Percentiles rank a stretch among this genome's conserved stretches.
Conservation (phyloP, 176 grass and related monocot species). For the Cenchrus fungigraminus region DNA sequence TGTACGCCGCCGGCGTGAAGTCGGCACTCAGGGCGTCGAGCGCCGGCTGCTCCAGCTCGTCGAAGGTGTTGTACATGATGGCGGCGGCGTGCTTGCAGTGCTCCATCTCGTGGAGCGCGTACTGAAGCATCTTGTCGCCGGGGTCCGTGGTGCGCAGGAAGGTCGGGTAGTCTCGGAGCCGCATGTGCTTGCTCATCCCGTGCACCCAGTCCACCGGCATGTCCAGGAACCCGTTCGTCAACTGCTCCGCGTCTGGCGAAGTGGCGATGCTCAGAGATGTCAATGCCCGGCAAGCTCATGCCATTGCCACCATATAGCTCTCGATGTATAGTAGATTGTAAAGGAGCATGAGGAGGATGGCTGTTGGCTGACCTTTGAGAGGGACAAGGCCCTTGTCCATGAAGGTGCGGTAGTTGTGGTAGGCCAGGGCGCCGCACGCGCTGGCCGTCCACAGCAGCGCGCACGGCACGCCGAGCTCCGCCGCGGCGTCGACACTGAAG, state of each 20-base stretch:
- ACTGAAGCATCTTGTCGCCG: conserved; percentile 21
- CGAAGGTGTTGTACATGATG: conserved; percentile 55
- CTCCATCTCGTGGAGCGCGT: conserved; percentile 15
- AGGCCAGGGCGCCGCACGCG: conserved; percentile 51
- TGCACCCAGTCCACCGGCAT: conserved; percentile 9
- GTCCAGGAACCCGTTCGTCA: conserved; percentile 42
- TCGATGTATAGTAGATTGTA: background rate
- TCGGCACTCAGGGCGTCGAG: conserved; percentile 38
- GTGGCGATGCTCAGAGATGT: too few relatives aligned
- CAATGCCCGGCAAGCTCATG: background rate
- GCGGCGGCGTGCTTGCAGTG: conserved; percentile 14
- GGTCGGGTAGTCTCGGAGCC: conserved; percentile 33
- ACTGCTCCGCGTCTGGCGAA: conserved; percentile 3
- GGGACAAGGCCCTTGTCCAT: conserved; percentile 38
- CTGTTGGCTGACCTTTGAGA: conserved; percentile 32
- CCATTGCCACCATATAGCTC: too few relatives aligned
- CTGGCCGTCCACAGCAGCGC: conserved; percentile 54
- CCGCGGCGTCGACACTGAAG: conserved; percentile 47
- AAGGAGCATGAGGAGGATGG: too few relatives aligned
- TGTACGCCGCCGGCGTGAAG: conserved; percentile 35
- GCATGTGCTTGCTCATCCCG: conserved; percentile 36
- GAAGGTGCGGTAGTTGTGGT: conserved; percentile 37
- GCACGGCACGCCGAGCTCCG: conserved; percentile 33
- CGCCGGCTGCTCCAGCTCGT: conserved; percentile 45
- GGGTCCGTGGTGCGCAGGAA: conserved; percentile 42